phyloP scores from a whole-genome alignment of 2,329 filamentous ascomycete species.

The Diaporthe humulicola region DNA sequence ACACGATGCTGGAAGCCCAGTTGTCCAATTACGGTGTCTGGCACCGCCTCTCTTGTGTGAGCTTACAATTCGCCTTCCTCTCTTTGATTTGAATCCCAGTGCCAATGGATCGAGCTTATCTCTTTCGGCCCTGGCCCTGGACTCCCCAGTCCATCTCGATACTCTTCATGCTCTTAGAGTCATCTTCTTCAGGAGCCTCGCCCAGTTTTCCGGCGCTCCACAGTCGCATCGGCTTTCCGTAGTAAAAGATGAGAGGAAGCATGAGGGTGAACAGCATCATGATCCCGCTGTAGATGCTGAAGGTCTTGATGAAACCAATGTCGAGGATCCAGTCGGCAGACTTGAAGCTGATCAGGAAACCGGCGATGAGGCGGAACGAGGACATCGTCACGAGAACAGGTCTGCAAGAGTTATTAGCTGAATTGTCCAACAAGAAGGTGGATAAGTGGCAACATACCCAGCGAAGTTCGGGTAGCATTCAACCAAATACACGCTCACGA shows the following conservation, averaged over 20 bases:
- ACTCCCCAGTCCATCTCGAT: conserved; percentile 29
- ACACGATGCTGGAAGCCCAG: neutral
- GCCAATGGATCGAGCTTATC: neutral
- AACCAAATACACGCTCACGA: conserved; percentile 40
- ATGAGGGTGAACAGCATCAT: conserved; percentile 40
- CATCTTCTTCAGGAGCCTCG: neutral
- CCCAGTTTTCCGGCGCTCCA: conserved; percentile 38
- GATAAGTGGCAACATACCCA: conserved; percentile 34
- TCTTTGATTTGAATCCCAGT: too few species aligned
- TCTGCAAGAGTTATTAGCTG: conserved; percentile 31
- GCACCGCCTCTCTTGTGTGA: neutral
- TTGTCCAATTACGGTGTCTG: neutral
- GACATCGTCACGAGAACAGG: conserved; percentile 45
- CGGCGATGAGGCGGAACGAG: conserved; percentile 43
- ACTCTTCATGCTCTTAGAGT: conserved; percentile 39
- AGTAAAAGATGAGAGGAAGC: conserved; percentile 41
- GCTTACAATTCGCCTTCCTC: neutral
- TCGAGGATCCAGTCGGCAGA: conserved; percentile 42
- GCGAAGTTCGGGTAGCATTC: conserved; percentile 43
- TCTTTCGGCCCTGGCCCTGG: neutral
- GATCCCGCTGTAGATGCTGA: conserved; percentile 41
- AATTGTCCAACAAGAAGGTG: neutral
- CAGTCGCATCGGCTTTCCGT: conserved; percentile 37
- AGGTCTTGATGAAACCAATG: conserved; percentile 39
- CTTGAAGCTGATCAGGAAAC: conserved; percentile 43